Percentiles rank a stretch among this genome's conserved stretches.
phyloP scores from a whole-genome alignment of 352 stramenopile species.

The Phytophthora vignae region DNA sequence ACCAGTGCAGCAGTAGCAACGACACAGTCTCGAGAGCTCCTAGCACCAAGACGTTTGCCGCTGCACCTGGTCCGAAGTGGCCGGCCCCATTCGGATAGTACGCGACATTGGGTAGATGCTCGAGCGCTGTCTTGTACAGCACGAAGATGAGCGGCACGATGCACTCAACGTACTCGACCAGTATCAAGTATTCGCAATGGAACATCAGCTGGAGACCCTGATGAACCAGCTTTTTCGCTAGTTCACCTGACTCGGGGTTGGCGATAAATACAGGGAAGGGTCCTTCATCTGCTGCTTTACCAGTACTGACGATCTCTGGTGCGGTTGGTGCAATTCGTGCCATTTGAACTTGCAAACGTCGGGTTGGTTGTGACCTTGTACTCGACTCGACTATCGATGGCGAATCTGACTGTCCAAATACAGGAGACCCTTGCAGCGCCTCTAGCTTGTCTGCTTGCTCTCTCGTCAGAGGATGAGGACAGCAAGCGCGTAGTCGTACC shows the following conservation, averaged over 20 bases:
- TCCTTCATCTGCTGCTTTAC: background rate
- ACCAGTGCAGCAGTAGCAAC: background rate
- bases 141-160: background rate
- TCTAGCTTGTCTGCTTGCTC: background rate
- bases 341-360: background rate
- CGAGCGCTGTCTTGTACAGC: background rate
- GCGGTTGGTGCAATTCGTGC: background rate
- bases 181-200: background rate
- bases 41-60: background rate
- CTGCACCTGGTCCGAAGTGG: background rate
- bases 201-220: background rate
- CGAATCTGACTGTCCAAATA: too few species aligned
- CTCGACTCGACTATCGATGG: too few species aligned
- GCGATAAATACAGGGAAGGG: background rate
- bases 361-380: too few species aligned
- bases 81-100: background rate
- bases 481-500: background rate
- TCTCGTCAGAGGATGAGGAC: background rate
- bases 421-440: too few species aligned
- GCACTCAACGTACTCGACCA: constrained; percentile 3
- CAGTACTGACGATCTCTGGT: background rate
- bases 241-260: background rate
- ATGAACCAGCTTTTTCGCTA: background rate
- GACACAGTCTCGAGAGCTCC: background rate
- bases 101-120: background rate